phyloP scores from a whole-genome alignment of 352 stramenopile species.

The Phytophthora pseudosyringae region DNA sequence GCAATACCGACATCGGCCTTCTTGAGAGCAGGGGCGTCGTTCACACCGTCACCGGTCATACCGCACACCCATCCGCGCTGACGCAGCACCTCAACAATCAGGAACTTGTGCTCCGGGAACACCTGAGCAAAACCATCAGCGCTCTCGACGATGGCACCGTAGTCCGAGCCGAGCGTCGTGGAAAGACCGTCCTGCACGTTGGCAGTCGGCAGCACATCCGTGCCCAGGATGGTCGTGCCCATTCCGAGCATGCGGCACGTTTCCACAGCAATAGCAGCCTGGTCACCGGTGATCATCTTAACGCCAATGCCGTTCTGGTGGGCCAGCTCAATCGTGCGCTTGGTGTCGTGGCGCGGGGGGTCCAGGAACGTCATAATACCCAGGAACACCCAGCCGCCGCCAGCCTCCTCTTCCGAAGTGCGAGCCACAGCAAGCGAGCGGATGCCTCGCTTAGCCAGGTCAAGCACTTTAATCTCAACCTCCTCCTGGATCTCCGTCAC shows the following conservation, averaged over 20 bases:
- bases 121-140: slow-evolving; percentile 96
- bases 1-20: slow-evolving; percentile 81
- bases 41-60: slow-evolving; percentile 82
- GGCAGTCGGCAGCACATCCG: slow-evolving; percentile 67
- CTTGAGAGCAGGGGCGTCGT: slow-evolving; percentile 74
- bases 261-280: slow-evolving; percentile 93
- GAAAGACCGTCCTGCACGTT: slow-evolving; percentile 74
- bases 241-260: slow-evolving; percentile 93
- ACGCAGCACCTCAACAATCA: slow-evolving; percentile 89
- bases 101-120: slow-evolving; percentile 92
- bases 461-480: slow-evolving; percentile 89
- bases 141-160: slow-evolving; percentile 89
- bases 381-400: slow-evolving; percentile 92
- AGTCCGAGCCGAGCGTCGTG: slow-evolving; percentile 52
- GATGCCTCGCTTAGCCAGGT: slow-evolving; percentile 89
- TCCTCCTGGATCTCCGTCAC: slow-evolving; percentile 79
- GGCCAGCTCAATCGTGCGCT: slow-evolving; percentile 92
- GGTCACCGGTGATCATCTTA: slow-evolving; percentile 98
- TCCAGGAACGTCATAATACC: slow-evolving; percentile 97
- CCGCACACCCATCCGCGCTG: slow-evolving; percentile 77
- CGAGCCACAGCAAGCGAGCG: slow-evolving; percentile 90
- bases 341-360: slow-evolving; percentile 95
- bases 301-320: slow-evolving; percentile 93
- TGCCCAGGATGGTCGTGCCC: slow-evolving; percentile 86
- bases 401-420: slow-evolving; percentile 73